These are phyloP conservation scores for Pholiota molesta DNA, from an alignment of 768 basidiomycete genomes.

Conservation along the genomic window DNA sequence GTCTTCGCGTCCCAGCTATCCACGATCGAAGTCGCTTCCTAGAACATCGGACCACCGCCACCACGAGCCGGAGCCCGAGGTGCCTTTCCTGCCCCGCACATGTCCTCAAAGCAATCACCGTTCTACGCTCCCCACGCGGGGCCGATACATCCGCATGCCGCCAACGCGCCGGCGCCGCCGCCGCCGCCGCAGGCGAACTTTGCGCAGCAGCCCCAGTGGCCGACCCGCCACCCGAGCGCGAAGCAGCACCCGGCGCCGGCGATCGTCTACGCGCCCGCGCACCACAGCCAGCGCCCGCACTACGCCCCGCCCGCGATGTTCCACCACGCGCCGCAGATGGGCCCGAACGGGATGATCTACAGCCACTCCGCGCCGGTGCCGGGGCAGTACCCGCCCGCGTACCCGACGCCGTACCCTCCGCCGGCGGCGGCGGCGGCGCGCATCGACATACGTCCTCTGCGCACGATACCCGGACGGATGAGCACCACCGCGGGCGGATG, in stretches of 20 bases:
- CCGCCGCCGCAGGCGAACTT: conserved; percentile 32
- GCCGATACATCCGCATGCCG: background rate
- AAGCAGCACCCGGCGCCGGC: conserved; percentile 49
- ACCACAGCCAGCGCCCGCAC: conserved; percentile 46
- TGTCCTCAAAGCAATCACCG: background rate
- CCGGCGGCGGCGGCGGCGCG: conserved; percentile 37
- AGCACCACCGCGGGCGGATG: conserved; percentile 17
- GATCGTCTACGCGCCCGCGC: conserved; percentile 63
- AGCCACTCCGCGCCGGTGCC: conserved; percentile 61
- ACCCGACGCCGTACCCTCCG: conserved; percentile 45
- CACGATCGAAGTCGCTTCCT: conserved; percentile 51
- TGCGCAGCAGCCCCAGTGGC: conserved; percentile 28
- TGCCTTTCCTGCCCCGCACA: conserved; percentile 28
- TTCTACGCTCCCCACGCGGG: conserved; percentile 1
- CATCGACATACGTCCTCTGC: conserved; percentile 37
- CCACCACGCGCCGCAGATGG: conserved; percentile 53
- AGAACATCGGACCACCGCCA: conserved; percentile 35
- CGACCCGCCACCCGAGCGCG: conserved; percentile 23
- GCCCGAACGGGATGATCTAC: conserved; percentile 65
- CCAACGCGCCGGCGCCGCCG: conserved; percentile 16
- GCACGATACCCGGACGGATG: conserved; percentile 37
- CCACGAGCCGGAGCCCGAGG: conserved; percentile 23
- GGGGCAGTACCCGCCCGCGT: conserved; percentile 45
- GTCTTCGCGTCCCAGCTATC: conserved; percentile 37
- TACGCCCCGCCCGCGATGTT: conserved; percentile 66